A percentile compares a stretch with the other conserved stretches of the same genome.
Evolutionary conservation across 2,329 filamentous ascomycete species (phyloP).

Genomic region (Xylariaceae sp.): DNA sequence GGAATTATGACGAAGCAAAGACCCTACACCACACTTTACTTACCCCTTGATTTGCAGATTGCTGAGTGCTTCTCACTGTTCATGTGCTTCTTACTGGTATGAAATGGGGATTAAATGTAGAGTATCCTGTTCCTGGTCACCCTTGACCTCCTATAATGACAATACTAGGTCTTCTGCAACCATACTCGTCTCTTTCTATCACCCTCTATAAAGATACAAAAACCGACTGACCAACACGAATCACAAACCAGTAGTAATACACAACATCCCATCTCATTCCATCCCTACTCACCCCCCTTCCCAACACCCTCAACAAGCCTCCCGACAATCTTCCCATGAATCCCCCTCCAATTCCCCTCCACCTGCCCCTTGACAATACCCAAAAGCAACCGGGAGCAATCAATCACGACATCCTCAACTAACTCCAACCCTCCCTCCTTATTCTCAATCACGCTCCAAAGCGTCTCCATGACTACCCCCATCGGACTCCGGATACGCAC

Average conservation of each 20-base stretch:
- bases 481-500: constrained; percentile 48
- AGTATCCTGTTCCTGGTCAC: not conserved
- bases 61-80: no score
- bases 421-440: constrained; percentile 37
- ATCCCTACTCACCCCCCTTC: not conserved
- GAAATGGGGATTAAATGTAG: no score
- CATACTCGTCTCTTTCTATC: not conserved
- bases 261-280: not conserved
- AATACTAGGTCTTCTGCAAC: no score
- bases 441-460: constrained; percentile 39
- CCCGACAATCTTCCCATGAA: constrained; percentile 45
- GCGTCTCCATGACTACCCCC: constrained; percentile 48
- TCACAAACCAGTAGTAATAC: no score
- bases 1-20: not conserved
- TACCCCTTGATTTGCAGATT: no score
- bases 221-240: no score
- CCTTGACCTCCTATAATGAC: not conserved
- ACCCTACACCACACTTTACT: not conserved
- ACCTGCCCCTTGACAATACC: constrained; percentile 47
- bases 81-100: no score
- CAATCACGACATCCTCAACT: constrained; percentile 46
- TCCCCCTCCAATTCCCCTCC: constrained; percentile 45
- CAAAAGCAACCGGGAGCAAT: constrained; percentile 45
- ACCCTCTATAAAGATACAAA: not conserved
- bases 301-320: constrained; percentile 34